Conservation (phyloP, 2,329 filamentous ascomycete genomes). For the Penicillium sp. region DNA sequence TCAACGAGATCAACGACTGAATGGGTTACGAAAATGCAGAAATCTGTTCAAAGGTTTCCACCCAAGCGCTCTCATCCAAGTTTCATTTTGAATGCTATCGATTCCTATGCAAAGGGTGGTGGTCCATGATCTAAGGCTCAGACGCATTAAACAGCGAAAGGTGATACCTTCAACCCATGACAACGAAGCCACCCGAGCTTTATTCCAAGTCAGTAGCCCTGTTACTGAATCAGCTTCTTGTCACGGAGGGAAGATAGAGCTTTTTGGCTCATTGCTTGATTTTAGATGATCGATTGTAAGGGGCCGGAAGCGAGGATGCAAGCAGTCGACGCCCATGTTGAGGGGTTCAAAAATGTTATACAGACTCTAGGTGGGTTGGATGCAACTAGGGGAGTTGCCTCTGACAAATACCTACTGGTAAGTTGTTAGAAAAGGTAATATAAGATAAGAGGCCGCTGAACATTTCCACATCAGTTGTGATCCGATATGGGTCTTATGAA, state of each 20-base stretch:
- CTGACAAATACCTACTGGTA: background rate
- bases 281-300: background rate
- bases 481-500: background rate
- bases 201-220: background rate
- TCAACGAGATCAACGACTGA: too few species aligned
- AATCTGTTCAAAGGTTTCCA: too few species aligned
- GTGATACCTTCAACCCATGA: too few species aligned
- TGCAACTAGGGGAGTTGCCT: background rate
- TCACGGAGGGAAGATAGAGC: background rate
- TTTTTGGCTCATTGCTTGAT: background rate
- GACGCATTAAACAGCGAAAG: too few species aligned
- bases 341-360: background rate
- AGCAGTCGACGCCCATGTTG: background rate
- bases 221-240: background rate
- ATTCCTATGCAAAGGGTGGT: too few species aligned
- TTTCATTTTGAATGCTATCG: too few species aligned
- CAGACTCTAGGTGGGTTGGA: background rate
- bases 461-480: background rate
- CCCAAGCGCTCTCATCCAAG: too few species aligned
- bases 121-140: too few species aligned
- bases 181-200: background rate
- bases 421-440: background rate
- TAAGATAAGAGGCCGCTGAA: background rate
- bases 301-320: background rate
- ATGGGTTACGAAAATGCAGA: too few species aligned